Evolutionary conservation across 257 asterid species (phyloP).

Genomic region (Striga asiatica): DNA sequence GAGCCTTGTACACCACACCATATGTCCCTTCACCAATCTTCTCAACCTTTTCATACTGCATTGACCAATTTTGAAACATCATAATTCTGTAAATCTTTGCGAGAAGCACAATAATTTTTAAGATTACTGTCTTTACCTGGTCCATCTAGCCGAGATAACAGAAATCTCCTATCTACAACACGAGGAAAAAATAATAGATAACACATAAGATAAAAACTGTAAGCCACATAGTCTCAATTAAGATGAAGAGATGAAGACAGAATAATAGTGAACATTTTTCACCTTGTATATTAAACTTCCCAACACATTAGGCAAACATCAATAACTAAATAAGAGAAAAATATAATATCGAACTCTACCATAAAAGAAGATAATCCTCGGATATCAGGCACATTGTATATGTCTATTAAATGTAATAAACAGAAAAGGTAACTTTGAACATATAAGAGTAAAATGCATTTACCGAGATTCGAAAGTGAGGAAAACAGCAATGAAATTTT

Average conservation of each 20-base stretch:
- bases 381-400: background rate
- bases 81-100: conserved; percentile 10
- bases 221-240: background rate
- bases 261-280: background rate
- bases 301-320: background rate
- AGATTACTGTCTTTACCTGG: conserved; percentile 41
- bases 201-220: background rate
- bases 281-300: background rate
- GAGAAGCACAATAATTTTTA: background rate
- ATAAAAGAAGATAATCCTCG: background rate
- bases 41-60: conserved; percentile 92
- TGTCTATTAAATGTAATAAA: background rate
- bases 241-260: background rate
- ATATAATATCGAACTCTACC: no score
- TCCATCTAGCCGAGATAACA: conserved; percentile 39
- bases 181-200: background rate
- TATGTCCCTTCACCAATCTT: conserved; percentile 98
- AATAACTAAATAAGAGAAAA: background rate
- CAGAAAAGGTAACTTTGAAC: no score
- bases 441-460: background rate
- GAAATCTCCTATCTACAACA: conserved; percentile 17
- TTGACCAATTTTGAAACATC: conserved; percentile 7
- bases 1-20: conserved; percentile 97
- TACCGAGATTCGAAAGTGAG: background rate
- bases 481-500: background rate